Evolutionary conservation across 305 asterid species (phyloP), one percentile per base, ranked within the genome.

Genomic region (Rubia tinctorum): DNA sequence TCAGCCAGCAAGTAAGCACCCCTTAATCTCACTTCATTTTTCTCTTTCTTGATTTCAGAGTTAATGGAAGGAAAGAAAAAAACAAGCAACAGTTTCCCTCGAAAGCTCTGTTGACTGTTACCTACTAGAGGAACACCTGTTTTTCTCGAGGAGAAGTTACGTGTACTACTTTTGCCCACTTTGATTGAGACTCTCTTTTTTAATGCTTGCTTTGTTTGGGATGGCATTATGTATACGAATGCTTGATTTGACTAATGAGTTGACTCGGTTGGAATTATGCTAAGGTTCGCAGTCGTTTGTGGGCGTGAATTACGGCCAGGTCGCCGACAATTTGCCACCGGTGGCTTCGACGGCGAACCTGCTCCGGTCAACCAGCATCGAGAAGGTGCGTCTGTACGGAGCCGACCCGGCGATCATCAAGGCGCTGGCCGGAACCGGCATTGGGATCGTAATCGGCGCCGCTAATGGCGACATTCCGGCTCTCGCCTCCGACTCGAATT

Each of bases 271-370:
- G 18, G 77, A 27, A 45, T 62, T 34, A 8, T 39, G 47, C 39
- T 40, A 7, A 92, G 99, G 80, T 40, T 82, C 97, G 63, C 86
- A 94, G 82, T 81, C 98, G 12, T 94, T 89, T 80, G 78, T 94
- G 75, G 99, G 99, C 5, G 88, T 92, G 0, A 94, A 94, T 58
- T 94, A 94, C 75, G 99, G 99, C 8, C 82, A 79, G 76, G 89
- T 94, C 55, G 99, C 98, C 51, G 93, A 94, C 80, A 94, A 94
- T 74, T 84, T 94, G 14, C 99, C 99, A 80, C 92, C 98, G 78
- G 88, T 93, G 80, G 84, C 82, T 73, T 86, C 91, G 66, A 94
- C 99, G 74, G 99, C 79, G 71, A 89, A 84, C 86, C 91, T 94
- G 3, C 73, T 94, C 37, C 82, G 83, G 76, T 86, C 97, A 2